Percentiles rank a stretch among this genome's conserved stretches.
Conservation (phyloP, 192 early-diverging fungal species). For the Glomus cerebriforme region DNA sequence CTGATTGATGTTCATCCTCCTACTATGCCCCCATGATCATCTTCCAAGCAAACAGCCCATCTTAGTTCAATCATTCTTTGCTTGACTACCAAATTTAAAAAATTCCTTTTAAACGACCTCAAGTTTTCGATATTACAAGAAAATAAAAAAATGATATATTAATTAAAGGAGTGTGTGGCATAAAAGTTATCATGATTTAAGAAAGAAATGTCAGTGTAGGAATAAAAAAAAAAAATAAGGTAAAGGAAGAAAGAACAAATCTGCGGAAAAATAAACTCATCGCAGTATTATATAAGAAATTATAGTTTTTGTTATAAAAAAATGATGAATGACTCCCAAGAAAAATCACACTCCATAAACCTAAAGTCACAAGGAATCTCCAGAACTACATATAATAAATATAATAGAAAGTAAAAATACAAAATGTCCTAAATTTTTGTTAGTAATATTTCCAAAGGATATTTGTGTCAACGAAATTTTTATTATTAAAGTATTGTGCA, state of each 20-base stretch:
- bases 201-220: background rate
- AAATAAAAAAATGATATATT: background rate
- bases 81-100: no score
- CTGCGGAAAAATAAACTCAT: background rate
- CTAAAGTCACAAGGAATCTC: no score
- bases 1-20: background rate
- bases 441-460: background rate
- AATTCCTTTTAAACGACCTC: background rate
- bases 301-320: background rate
- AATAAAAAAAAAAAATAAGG: background rate
- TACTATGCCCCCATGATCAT: background rate
- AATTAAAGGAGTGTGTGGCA: background rate
- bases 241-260: background rate
- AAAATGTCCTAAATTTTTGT: background rate
- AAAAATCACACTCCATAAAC: no score
- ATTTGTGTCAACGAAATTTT: background rate
- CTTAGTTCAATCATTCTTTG: background rate
- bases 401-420: background rate
- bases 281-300: background rate
- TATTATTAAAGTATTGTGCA: constrained; percentile 12
- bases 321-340: background rate
- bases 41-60: background rate
- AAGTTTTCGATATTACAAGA: background rate
- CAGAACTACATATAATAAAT: background rate
- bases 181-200: no score